Evolutionary conservation across 2,329 filamentous ascomycete species (phyloP).

Genomic region (Arthrobotrys pseudoclavata): DNA sequence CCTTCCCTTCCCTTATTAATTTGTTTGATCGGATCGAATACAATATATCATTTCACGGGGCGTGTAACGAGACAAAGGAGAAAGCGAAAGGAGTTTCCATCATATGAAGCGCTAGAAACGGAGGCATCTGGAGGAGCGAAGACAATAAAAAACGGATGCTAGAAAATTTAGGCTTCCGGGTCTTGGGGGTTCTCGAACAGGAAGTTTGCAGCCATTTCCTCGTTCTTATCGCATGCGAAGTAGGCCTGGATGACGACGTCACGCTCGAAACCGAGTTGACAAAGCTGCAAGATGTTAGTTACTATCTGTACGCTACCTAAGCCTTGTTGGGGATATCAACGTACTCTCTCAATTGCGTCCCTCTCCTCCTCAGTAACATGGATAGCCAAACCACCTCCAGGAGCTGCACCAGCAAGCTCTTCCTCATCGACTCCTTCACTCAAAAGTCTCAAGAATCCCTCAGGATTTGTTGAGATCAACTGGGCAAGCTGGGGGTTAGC

Average conservation of each 20-base stretch:
- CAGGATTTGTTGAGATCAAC: conserved; percentile 90
- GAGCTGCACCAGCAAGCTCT: conserved; percentile 56
- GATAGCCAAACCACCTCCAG: conserved; percentile 75
- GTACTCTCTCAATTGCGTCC: conserved; percentile 93
- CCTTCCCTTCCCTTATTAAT: conserved; percentile 16
- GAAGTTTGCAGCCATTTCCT: conserved; percentile 97
- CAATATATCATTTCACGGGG: conserved; percentile 17
- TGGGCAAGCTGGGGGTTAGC: conserved; percentile 95
- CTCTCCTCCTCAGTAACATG: conserved; percentile 95
- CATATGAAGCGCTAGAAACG: conserved; percentile 60
- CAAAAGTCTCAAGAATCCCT: conserved; percentile 90
- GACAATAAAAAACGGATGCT: conserved; percentile 6
- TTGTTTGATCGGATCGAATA: conserved; percentile 19
- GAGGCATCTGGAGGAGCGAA: conserved; percentile 52
- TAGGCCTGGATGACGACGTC: conserved; percentile 97
- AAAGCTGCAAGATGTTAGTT: conserved; percentile 73
- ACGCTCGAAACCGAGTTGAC: conserved; percentile 90
- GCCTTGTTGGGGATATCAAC: conserved; percentile 64
- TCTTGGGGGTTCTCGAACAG: conserved; percentile 84
- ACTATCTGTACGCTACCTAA: background rate
- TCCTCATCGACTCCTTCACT: conserved; percentile 88
- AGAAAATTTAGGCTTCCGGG: conserved; percentile 76
- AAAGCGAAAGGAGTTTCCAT: conserved; percentile 53
- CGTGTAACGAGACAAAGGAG: conserved; percentile 22
- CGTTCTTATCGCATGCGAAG: conserved; percentile 99